These are phyloP conservation scores for Penicillium nucicola DNA, from an alignment of 495 filamentous ascomycete genomes.

Conservation along the genomic window DNA sequence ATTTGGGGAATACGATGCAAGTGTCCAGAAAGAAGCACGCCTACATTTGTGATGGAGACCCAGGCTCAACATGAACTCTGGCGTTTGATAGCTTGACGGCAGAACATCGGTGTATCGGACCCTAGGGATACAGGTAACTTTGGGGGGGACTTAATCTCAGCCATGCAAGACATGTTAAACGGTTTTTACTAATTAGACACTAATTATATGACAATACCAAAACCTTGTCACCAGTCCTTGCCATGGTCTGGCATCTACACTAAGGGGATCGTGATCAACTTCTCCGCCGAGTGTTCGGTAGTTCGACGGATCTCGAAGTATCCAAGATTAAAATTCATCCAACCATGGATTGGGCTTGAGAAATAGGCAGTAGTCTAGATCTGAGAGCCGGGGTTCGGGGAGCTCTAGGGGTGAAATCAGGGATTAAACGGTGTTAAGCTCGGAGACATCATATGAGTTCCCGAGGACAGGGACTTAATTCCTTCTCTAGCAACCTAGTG, in stretches of 20 bases:
- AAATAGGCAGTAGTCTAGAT: constrained; percentile 1
- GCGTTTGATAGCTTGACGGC: no score
- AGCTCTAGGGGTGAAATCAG: not conserved
- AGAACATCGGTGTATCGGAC: not conserved
- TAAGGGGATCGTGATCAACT: not conserved
- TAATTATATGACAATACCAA: not conserved
- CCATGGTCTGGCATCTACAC: not conserved
- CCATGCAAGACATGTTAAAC: constrained; percentile 14
- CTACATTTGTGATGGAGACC: not conserved
- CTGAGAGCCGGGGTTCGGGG: not conserved
- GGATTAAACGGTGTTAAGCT: no score
- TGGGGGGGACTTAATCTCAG: not conserved
- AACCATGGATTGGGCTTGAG: constrained; percentile 5
- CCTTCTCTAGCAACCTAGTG: not conserved
- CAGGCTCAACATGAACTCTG: not conserved
- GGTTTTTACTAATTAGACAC: not conserved
- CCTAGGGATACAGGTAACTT: not conserved
- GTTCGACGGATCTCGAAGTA: not conserved
- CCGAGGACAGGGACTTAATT: not conserved
- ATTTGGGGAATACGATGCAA: not conserved
- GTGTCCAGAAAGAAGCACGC: not conserved
- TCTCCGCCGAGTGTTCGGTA: not conserved
- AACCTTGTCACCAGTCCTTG: not conserved
- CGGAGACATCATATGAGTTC: not conserved
- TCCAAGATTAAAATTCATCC: not conserved